phyloP scores from a whole-genome alignment of 495 filamentous ascomycete species.

The Echria macrotheca region DNA sequence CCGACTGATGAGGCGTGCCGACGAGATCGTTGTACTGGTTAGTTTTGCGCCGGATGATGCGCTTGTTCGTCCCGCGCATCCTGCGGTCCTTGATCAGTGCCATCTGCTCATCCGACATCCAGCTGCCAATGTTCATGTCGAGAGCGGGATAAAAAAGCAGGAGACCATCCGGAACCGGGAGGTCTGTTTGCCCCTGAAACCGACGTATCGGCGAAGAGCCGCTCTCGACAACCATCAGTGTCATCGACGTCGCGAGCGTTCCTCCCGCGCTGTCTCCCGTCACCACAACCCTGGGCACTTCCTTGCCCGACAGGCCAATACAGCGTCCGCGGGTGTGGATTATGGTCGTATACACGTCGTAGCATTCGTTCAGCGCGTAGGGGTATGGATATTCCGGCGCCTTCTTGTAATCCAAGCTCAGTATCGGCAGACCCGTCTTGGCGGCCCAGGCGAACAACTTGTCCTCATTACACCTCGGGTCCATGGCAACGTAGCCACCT shows the following conservation, averaged over 20 bases:
- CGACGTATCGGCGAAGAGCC: slow-evolving; percentile 49
- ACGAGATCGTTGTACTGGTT: slow-evolving; percentile 52
- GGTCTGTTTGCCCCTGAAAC: slow-evolving; percentile 51
- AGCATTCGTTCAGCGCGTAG: slow-evolving; percentile 92
- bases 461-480: slow-evolving; percentile 84
- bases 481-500: slow-evolving; percentile 94
- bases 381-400: slow-evolving; percentile 94
- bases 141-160: slow-evolving; percentile 84
- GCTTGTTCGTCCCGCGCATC: slow-evolving; percentile 67
- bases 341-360: slow-evolving; percentile 84
- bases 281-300: slow-evolving; percentile 67
- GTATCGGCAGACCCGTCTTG: slow-evolving; percentile 72
- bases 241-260: slow-evolving; percentile 76
- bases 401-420: slow-evolving; percentile 91
- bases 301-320: slow-evolving; percentile 71
- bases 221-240: slow-evolving; percentile 82
- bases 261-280: slow-evolving; percentile 92
- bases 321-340: slow-evolving; percentile 71
- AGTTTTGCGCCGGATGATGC: slow-evolving; percentile 71
- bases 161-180: slow-evolving; percentile 76
- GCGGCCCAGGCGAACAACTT: slow-evolving; percentile 87
- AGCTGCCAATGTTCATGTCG: slow-evolving; percentile 96
- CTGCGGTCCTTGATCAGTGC: slow-evolving; percentile 80
- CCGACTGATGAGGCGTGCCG: slow-evolving; percentile 61
- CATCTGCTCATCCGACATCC: slow-evolving; percentile 99